phyloP scores from a whole-genome alignment of 1,284 basidiomycete species.

The Singerocomus rubriflavus region DNA sequence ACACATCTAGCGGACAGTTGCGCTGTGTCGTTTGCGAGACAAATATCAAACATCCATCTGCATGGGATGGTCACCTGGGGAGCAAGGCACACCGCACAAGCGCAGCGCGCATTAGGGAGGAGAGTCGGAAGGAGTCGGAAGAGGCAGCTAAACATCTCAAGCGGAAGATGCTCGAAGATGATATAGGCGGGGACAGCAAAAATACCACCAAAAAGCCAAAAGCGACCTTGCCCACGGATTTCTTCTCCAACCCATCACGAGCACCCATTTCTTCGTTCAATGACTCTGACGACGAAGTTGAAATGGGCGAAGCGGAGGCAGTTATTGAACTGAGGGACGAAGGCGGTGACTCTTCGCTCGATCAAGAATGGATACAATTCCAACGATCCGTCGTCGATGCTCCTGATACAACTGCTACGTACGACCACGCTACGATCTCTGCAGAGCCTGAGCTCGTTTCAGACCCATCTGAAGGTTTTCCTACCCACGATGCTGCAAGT shows the following conservation, averaged over 20 bases:
- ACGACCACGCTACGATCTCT: conserved; percentile 64
- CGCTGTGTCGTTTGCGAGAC: conserved; percentile 65
- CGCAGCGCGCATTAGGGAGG: conserved; percentile 53
- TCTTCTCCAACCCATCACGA: conserved; percentile 74
- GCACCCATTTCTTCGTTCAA: conserved; percentile 38
- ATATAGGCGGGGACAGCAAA: not conserved
- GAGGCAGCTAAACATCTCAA: conserved; percentile 29
- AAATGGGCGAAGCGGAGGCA: conserved; percentile 18
- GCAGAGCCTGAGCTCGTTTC: conserved; percentile 61
- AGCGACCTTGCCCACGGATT: conserved; percentile 57
- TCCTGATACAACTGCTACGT: conserved; percentile 45
- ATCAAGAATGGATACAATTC: conserved; percentile 68
- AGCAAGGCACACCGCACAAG: conserved; percentile 72
- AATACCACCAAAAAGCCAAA: conserved; percentile 35
- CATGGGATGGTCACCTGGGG: conserved; percentile 85
- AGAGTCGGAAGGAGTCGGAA: conserved; percentile 39
- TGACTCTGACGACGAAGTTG: conserved; percentile 48
- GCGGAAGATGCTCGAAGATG: conserved; percentile 43
- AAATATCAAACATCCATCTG: conserved; percentile 66
- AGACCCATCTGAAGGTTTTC: conserved; percentile 54
- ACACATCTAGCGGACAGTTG: conserved; percentile 60
- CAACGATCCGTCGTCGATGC: conserved; percentile 55
- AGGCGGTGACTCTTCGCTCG: conserved; percentile 38
- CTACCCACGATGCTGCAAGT: conserved; percentile 31
- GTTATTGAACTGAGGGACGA: conserved; percentile 10